Evolutionary conservation across 305 asterid genomes (phyloP).

Genomic region (Rubia tinctorum): DNA sequence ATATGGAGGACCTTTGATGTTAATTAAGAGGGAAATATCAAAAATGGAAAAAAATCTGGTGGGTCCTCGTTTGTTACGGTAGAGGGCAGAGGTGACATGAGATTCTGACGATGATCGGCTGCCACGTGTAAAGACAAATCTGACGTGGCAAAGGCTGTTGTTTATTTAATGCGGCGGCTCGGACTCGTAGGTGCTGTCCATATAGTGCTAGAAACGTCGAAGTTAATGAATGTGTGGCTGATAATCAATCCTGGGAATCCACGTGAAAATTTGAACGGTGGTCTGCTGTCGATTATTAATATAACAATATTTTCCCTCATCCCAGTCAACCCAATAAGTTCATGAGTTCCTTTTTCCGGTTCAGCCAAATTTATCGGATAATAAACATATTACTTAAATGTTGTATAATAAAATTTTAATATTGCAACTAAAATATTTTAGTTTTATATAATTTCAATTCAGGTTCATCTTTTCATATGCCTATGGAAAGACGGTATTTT

Average conservation of each 20-base stretch:
- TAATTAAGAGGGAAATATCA: not conserved
- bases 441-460: no score
- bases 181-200: conserved; percentile 15
- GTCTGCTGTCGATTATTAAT: not conserved
- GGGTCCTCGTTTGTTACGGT: not conserved
- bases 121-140: conserved; percentile 6
- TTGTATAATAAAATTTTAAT: no score
- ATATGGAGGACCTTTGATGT: not conserved
- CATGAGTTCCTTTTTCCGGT: not conserved
- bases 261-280: conserved; percentile 1
- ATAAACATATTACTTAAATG: no score
- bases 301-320: not conserved
- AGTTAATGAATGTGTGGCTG: conserved; percentile 10
- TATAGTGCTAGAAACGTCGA: conserved; percentile 12
- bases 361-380: no score
- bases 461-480: no score
- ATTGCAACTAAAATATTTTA: no score
- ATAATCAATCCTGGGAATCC: conserved; percentile 18
- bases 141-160: conserved; percentile 20
- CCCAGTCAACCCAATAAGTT: not conserved
- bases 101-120: not conserved
- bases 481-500: no score
- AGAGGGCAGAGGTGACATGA: not conserved
- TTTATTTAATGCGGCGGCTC: conserved; percentile 22
- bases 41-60: not conserved